phyloP scores from a whole-genome alignment of 805 yeast species.

The Saturnispora serradocipensis region DNA sequence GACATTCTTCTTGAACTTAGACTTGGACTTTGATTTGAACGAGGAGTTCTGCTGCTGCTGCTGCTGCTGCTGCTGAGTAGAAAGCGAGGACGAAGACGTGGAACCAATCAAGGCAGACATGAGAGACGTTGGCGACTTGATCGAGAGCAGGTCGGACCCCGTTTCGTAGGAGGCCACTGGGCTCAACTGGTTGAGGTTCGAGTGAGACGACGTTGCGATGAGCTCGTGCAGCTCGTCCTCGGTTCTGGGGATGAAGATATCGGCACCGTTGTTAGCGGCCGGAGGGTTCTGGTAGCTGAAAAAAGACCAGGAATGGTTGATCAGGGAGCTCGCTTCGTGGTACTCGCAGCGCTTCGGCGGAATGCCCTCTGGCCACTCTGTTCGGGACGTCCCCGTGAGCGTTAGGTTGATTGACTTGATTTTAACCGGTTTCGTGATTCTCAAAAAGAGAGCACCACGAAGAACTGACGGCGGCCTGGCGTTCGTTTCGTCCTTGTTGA shows the following conservation, averaged over 20 bases:
- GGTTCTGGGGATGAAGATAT: slow-evolving; percentile 29
- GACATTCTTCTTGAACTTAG: slow-evolving; percentile 4
- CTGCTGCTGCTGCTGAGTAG: slow-evolving; percentile 4
- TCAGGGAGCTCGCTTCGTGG: slow-evolving; percentile 53
- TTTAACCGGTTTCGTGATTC: slow-evolving; percentile 64
- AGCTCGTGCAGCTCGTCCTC: slow-evolving; percentile 26
- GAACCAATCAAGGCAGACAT: slow-evolving; percentile 23
- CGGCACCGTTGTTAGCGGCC: slow-evolving; percentile 35
- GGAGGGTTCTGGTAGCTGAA: slow-evolving; percentile 35
- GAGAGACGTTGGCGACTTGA: slow-evolving; percentile 22
- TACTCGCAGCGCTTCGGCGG: slow-evolving; percentile 76
- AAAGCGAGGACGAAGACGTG: slow-evolving; percentile 13
- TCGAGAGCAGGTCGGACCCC: slow-evolving; percentile 13
- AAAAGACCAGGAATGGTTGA: slow-evolving; percentile 88
- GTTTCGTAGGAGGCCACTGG: slow-evolving; percentile 23
- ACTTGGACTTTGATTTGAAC: background rate
- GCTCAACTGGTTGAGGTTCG: slow-evolving; percentile 13
- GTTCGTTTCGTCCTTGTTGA: slow-evolving; percentile 51
- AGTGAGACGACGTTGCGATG: background rate
- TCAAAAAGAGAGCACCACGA: slow-evolving; percentile 67
- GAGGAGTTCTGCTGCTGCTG: background rate
- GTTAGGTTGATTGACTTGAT: slow-evolving; percentile 53
- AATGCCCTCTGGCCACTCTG: slow-evolving; percentile 98
- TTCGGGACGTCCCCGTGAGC: slow-evolving; percentile 61
- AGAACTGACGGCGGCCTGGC: slow-evolving; percentile 69